These are phyloP conservation scores for Pezicula carpinea DNA, from an alignment of 2,329 filamentous ascomycete genomes.

Conservation along the genomic window DNA sequence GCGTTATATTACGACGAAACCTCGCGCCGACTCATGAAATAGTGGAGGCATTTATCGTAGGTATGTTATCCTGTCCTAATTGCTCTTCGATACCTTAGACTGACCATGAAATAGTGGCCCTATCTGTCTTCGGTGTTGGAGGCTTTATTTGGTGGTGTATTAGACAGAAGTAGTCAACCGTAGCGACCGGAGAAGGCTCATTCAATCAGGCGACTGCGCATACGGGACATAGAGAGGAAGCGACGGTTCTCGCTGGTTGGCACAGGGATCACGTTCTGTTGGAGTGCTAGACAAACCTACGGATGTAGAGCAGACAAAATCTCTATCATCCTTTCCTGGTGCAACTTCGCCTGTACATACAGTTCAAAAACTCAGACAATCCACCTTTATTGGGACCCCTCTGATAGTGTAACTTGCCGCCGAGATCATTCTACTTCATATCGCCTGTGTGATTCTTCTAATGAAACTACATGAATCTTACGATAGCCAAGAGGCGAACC, in stretches of 20 bases:
- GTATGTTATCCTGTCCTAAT: background rate
- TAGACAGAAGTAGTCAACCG: background rate
- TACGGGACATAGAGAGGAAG: background rate
- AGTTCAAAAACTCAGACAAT: background rate
- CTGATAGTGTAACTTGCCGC: too few species aligned
- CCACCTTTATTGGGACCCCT: background rate
- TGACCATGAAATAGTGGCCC: slow-evolving; percentile 3
- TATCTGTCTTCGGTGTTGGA: slow-evolving; percentile 9
- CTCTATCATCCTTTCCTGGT: background rate
- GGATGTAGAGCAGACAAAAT: background rate
- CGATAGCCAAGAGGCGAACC: too few species aligned
- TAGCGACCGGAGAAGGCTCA: background rate
- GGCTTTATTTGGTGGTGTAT: slow-evolving; percentile 5
- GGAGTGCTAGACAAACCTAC: background rate
- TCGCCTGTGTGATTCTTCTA: too few species aligned
- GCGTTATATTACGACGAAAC: slow-evolving; percentile 2
- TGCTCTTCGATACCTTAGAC: background rate
- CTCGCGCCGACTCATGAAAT: slow-evolving; percentile 1
- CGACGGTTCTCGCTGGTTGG: background rate
- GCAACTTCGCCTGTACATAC: background rate
- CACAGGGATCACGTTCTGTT: background rate
- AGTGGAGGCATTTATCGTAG: slow-evolving; percentile 5
- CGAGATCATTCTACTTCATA: too few species aligned
- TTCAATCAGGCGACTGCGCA: background rate
- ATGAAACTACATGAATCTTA: too few species aligned